Evolutionary conservation across 1,284 basidiomycete genomes (phyloP).

Genomic region (Mycosarcoma maydis): DNA sequence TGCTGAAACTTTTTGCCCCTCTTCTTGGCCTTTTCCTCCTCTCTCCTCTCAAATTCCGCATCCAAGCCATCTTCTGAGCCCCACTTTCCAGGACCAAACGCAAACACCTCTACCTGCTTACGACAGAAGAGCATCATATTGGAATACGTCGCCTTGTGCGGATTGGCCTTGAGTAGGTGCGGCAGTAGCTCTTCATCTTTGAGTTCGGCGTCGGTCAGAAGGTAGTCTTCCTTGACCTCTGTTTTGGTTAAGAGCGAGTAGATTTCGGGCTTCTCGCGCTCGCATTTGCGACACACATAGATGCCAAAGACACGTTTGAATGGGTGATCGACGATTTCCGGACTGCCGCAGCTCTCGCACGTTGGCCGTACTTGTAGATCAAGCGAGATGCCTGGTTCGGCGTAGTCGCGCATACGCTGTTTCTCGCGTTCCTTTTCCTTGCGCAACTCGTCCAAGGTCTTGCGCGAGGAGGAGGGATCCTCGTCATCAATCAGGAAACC

Average conservation of each 20-base stretch:
- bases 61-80: conserved; percentile 90
- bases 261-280: conserved; percentile 78
- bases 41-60: conserved; percentile 82
- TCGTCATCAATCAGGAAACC: conserved; percentile 64
- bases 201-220: conserved; percentile 93
- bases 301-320: conserved; percentile 69
- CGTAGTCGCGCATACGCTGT: conserved; percentile 54
- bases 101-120: conserved; percentile 92
- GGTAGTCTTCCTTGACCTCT: conserved; percentile 84
- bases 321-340: conserved; percentile 58
- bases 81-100: conserved; percentile 89
- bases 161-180: conserved; percentile 93
- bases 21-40: conserved; percentile 85
- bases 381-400: conserved; percentile 59
- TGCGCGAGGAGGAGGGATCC: conserved; percentile 23
- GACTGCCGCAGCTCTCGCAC: conserved; percentile 56
- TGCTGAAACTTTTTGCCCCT: conserved; percentile 80
- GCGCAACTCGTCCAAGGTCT: conserved; percentile 58
- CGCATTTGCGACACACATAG: conserved; percentile 86
- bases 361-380: conserved; percentile 49
- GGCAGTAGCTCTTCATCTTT: conserved; percentile 90
- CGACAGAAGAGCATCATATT: conserved; percentile 99
- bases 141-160: conserved; percentile 93
- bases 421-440: conserved; percentile 62
- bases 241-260: conserved; percentile 98